phyloP scores from a whole-genome alignment of 2,329 filamentous ascomycete genomes.

The Penicillium palitans region DNA sequence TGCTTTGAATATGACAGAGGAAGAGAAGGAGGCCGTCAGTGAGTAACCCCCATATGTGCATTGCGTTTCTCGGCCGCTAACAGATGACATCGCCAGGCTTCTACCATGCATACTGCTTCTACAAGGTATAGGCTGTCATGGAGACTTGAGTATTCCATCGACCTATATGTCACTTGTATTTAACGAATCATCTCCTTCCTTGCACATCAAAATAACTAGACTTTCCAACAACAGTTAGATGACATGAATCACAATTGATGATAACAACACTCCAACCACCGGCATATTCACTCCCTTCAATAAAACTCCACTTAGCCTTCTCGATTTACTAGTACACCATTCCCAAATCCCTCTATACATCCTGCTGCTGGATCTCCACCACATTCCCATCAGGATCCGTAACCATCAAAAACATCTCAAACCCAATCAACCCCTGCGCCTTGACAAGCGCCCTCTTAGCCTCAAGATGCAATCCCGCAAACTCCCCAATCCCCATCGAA shows the following conservation, averaged over 20 bases:
- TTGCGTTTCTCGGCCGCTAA: constrained; percentile 15
- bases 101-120: constrained; percentile 95
- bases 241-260: neutral
- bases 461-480: constrained; percentile 6
- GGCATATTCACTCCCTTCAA: no score
- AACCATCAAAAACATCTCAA: constrained; percentile 10
- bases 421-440: constrained; percentile 11
- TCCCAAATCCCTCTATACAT: neutral
- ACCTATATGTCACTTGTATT: neutral
- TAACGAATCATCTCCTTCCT: neutral
- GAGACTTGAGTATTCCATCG: neutral
- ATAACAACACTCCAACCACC: neutral
- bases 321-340: neutral
- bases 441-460: constrained; percentile 10
- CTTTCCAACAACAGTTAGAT: neutral
- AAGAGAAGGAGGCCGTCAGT: constrained; percentile 89
- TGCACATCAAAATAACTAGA: neutral
- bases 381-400: constrained; percentile 10
- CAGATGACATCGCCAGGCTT: constrained; percentile 53
- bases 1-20: constrained; percentile 69
- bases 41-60: constrained; percentile 25
- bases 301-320: neutral
- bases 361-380: constrained; percentile 7
- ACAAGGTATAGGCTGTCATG: constrained; percentile 69
- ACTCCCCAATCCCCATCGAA: constrained; percentile 10